Conservation (phyloP, 805 yeast species). For the Brettanomyces naardenensis region DNA sequence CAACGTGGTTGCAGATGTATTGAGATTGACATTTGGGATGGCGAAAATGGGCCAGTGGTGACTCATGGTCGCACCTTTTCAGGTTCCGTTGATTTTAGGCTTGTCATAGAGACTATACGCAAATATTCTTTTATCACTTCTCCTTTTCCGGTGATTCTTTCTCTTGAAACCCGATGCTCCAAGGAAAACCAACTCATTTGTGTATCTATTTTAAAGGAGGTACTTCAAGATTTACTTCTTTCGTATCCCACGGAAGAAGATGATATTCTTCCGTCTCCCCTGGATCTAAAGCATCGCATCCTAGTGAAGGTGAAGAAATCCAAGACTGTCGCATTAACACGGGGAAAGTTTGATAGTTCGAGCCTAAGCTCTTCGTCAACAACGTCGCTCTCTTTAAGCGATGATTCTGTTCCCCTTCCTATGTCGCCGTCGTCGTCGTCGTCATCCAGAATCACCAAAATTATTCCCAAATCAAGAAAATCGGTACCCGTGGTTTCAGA, state of each 20-base stretch:
- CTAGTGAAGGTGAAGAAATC: constrained; percentile 70
- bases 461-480: constrained; percentile 13
- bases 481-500: constrained; percentile 28
- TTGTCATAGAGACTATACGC: constrained; percentile 65
- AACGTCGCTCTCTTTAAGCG: constrained; percentile 15
- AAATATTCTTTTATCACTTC: constrained; percentile 87
- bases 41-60: constrained; percentile 65
- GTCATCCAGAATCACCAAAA: constrained; percentile 15
- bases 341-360: constrained; percentile 9
- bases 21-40: constrained; percentile 97
- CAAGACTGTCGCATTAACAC: constrained; percentile 14
- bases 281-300: constrained; percentile 59
- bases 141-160: constrained; percentile 77
- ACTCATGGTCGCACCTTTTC: constrained; percentile 88
- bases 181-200: constrained; percentile 57
- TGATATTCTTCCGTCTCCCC: constrained; percentile 59
- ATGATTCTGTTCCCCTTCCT: constrained; percentile 2
- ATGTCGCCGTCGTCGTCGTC: neutral
- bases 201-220: constrained; percentile 41
- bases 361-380: constrained; percentile 24
- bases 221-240: constrained; percentile 53
- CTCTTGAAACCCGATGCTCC: constrained; percentile 80
- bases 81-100: constrained; percentile 55
- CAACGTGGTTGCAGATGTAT: constrained; percentile 91
- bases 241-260: constrained; percentile 13